Base-by-base conservation (phyloP, 2,329 filamentous ascomycete genomes). In the Helminthosporium solani region DNA sequence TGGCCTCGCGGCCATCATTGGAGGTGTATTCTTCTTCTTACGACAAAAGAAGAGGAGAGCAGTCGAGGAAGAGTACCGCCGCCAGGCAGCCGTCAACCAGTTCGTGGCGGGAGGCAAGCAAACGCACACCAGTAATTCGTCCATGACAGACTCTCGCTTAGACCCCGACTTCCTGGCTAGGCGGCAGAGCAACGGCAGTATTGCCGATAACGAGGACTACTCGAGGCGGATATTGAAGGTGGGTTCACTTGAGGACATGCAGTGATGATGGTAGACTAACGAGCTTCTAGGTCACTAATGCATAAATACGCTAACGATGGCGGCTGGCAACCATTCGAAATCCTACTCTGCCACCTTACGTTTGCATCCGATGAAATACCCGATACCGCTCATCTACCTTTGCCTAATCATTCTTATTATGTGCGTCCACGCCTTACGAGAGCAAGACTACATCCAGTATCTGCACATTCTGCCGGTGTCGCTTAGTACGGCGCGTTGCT, bases 141-240 rank as follows among this genome's bases (percentile, higher is more conserved):
- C 88, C 8, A 85, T 88, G 73, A 83, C 83, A 12, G 92, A 97
- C 67, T 85, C 88, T 33, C 84, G 92, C 44, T 83, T 96, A 46
- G 92, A 97, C 56, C 90, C 90, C 7, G 85, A 79, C 46, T 82
- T 90, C 54, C 85, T 95, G 80, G 85, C 86, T 47, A 81, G 90
- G 66, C 83, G 91, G 71, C 81, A 92, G 75, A 96, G 92, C 73
- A 89, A 94, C 64, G 92, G 92, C 58, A 96, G 91, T 72, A 96
- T 97, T 70, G 92, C 91, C 42, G 92, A 97, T 70, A 95, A 96
- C 73, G 85, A 95, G 73, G 92, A 97, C 71, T 97, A 96, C 75
- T 96, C 92, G 53, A 84, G 92, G 74, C 87, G 88, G 74, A 96
- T 97, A 72, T 81, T 97, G 66, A 88, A 95, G 84, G 92, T 95